Percentiles rank a stretch among this genome's conserved stretches.
Evolutionary conservation across 192 early-diverging fungal species (phyloP).

Genomic region (Cetraspora pellucida): DNA sequence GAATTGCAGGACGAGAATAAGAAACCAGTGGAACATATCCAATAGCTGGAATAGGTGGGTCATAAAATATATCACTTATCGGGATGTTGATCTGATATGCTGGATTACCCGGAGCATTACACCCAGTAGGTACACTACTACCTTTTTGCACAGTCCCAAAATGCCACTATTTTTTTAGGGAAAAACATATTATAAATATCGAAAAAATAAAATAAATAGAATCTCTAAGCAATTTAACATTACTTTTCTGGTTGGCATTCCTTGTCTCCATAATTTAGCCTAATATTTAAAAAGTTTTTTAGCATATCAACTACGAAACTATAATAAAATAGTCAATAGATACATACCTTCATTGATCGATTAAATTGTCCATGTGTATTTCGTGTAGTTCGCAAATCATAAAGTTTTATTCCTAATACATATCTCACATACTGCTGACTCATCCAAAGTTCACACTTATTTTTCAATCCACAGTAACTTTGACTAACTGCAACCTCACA

Average conservation of each 20-base stretch:
- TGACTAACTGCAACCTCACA: constrained; percentile 17
- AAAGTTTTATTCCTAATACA: not conserved
- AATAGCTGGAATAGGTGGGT: constrained; percentile 26
- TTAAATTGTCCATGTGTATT: not conserved
- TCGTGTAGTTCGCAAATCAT: constrained; percentile 1
- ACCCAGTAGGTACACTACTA: constrained; percentile 31
- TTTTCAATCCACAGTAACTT: not conserved
- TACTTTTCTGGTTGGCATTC: constrained; percentile 23
- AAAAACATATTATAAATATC: constrained; percentile 28
- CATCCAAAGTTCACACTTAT: constrained; percentile 10
- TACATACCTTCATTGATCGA: constrained; percentile 8
- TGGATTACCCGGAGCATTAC: constrained; percentile 27
- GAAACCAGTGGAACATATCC: constrained; percentile 23
- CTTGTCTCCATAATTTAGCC: constrained; percentile 12
- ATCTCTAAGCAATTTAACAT: constrained; percentile 26
- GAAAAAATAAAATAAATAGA: constrained; percentile 28
- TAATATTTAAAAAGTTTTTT: constrained; percentile 33
- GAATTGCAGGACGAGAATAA: constrained; percentile 22
- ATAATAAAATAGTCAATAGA: constrained; percentile 6
- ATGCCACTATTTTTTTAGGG: constrained; percentile 20
- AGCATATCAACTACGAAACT: constrained; percentile 22
- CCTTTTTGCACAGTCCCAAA: constrained; percentile 20
- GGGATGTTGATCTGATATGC: constrained; percentile 32
- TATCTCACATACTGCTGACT: not conserved
- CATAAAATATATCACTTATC: constrained; percentile 23